Evolutionary conservation across 2,329 filamentous ascomycete species (phyloP).

Genomic region (Pseudogymnoascus sp.): DNA sequence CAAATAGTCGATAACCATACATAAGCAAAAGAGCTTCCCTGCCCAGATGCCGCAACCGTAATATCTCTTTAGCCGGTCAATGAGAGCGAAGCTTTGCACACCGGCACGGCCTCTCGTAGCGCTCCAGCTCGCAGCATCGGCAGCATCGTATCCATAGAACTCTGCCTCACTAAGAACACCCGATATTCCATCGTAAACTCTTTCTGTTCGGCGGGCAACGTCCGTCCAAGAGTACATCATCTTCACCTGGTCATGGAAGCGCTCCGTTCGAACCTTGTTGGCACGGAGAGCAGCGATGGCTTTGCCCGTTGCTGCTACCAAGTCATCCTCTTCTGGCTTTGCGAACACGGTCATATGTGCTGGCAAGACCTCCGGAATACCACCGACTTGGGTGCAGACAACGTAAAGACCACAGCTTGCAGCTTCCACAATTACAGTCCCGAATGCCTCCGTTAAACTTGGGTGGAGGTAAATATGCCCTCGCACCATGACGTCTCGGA

Average conservation of each 20-base stretch:
- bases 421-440: conserved; percentile 95
- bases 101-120: conserved; percentile 60
- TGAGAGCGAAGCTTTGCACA: conserved; percentile 81
- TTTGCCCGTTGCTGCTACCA: conserved; percentile 80
- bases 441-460: conserved; percentile 91
- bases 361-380: conserved; percentile 92
- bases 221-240: conserved; percentile 99
- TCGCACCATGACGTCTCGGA: conserved; percentile 93
- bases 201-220: conserved; percentile 84
- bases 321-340: conserved; percentile 90
- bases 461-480: conserved; percentile 96
- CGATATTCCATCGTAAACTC: conserved; percentile 89
- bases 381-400: conserved; percentile 91
- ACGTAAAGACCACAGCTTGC: conserved; percentile 94
- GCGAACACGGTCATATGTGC: conserved; percentile 97
- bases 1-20: conserved; percentile 87
- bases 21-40: conserved; percentile 92
- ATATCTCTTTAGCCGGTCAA: conserved; percentile 90
- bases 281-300: conserved; percentile 81
- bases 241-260: conserved; percentile 93
- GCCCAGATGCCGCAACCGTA: conserved; percentile 99
- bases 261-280: conserved; percentile 81
- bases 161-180: conserved; percentile 78
- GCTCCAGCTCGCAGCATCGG: conserved; percentile 53
- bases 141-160: conserved; percentile 75